Conservation (phyloP, 176 grass and related monocot species). For the Coix lacrymajobi region DNA sequence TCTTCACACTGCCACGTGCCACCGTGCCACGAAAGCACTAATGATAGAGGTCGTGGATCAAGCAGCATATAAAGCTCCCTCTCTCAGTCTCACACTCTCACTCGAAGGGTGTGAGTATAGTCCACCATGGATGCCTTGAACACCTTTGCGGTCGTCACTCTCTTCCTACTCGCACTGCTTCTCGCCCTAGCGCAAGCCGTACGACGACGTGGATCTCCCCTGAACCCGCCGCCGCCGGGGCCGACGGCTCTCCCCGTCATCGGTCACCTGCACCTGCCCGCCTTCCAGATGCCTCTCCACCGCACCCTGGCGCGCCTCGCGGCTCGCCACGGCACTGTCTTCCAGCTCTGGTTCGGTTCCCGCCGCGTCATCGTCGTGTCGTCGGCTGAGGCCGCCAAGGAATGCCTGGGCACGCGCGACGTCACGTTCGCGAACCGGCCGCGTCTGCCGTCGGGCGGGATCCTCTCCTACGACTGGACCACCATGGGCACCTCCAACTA, state of each 20-base stretch:
- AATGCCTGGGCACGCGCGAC: not conserved
- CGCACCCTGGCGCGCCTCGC: not conserved
- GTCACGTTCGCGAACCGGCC: not conserved
- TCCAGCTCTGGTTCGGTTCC: not conserved
- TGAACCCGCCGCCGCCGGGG: not conserved
- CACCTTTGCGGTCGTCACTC: not conserved
- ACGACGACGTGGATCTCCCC: not conserved
- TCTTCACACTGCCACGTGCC: too few relatives aligned
- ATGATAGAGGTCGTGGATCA: too few relatives aligned
- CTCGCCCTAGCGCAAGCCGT: not conserved
- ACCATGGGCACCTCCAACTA: slow-evolving; percentile 24
- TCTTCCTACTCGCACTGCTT: not conserved
- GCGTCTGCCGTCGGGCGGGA: not conserved
- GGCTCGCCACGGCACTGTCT: not conserved
- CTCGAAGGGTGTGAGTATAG: not conserved
- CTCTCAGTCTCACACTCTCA: not conserved
- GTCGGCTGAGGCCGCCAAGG: not conserved
- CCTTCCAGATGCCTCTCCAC: not conserved
- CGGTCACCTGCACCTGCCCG: slow-evolving; percentile 8
- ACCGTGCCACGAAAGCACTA: too few relatives aligned
- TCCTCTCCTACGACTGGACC: slow-evolving; percentile 10
- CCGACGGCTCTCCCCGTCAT: not conserved
- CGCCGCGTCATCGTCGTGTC: not conserved
- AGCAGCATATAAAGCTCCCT: not conserved
- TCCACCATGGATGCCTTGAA: not conserved